Percentiles rank a stretch among this genome's conserved stretches.
phyloP scores from a whole-genome alignment of 2,329 filamentous ascomycete species.

The Fusarium musae region DNA sequence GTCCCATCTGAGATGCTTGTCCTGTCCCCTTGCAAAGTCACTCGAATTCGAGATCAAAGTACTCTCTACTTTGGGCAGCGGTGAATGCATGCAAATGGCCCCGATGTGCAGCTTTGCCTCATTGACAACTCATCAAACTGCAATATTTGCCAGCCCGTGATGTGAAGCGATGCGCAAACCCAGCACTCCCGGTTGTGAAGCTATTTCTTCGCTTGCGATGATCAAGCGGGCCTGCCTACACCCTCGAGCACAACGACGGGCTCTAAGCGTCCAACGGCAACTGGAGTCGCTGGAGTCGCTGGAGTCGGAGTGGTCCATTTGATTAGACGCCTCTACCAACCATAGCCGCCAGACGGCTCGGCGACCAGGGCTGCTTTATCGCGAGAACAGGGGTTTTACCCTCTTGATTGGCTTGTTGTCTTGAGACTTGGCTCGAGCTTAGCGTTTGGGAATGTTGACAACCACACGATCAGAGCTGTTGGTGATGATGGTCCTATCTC shows the following conservation, averaged over 20 bases:
- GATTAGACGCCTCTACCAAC: constrained; percentile 48
- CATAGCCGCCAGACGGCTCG: constrained; percentile 48
- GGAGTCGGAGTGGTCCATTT: constrained; percentile 37
- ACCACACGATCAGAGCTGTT: constrained; percentile 28
- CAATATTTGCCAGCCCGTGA: constrained; percentile 34
- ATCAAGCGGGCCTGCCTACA: constrained; percentile 21
- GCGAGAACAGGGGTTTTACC: constrained; percentile 47
- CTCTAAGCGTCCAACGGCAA: constrained; percentile 16
- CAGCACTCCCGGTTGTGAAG: constrained; percentile 10
- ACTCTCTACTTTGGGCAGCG: constrained; percentile 43
- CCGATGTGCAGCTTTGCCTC: constrained; percentile 40
- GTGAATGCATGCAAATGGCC: constrained; percentile 36
- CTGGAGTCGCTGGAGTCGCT: constrained; percentile 31
- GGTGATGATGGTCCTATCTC: constrained; percentile 24
- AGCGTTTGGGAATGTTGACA: constrained; percentile 51
- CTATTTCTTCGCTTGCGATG: constrained; percentile 25
- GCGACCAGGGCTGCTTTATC: constrained; percentile 43
- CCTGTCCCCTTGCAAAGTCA: constrained; percentile 43
- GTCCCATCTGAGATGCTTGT: constrained; percentile 16
- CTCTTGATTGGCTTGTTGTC: constrained; percentile 47
- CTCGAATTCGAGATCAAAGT: constrained; percentile 44
- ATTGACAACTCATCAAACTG: constrained; percentile 45
- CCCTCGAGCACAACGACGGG: constrained; percentile 15
- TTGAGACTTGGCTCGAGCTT: constrained; percentile 44
- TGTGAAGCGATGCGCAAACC: constrained; percentile 29